These are phyloP conservation scores for Fonsecaea multimorphosa DNA, from an alignment of 2,329 filamentous ascomycete genomes.

Conservation along the genomic window DNA sequence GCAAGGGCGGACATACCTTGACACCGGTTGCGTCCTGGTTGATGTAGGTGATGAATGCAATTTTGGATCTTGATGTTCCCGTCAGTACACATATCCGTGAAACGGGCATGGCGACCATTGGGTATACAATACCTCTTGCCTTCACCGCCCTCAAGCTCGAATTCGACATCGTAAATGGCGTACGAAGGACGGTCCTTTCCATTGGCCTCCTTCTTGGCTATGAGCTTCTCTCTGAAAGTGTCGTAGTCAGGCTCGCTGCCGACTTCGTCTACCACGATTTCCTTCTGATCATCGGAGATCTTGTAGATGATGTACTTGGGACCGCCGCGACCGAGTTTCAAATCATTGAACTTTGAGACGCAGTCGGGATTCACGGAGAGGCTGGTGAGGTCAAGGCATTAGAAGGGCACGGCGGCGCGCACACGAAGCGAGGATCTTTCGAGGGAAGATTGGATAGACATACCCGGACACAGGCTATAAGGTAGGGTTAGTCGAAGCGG, in stretches of 20 bases:
- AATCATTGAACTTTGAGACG: constrained; percentile 54
- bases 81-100: constrained; percentile 12
- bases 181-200: constrained; percentile 56
- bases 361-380: constrained; percentile 56
- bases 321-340: constrained; percentile 53
- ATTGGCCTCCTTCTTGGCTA: constrained; percentile 49
- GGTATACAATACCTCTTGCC: constrained; percentile 56
- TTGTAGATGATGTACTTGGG: constrained; percentile 61
- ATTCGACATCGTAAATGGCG: constrained; percentile 59
- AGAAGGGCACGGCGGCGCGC: constrained; percentile 13
- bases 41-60: constrained; percentile 55
- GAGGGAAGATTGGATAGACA: constrained; percentile 27
- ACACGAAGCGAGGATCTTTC: constrained; percentile 7
- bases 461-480: constrained; percentile 40
- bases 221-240: constrained; percentile 55
- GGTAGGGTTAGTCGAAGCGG: constrained; percentile 20
- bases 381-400: constrained; percentile 42
- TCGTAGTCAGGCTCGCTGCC: constrained; percentile 56
- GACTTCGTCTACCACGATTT: constrained; percentile 55
- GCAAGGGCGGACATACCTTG: constrained; percentile 34
- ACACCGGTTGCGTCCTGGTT: constrained; percentile 41
- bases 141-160: constrained; percentile 55
- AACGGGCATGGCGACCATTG: not conserved
- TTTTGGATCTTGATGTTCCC: constrained; percentile 52
- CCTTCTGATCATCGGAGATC: constrained; percentile 58